Percentiles rank a stretch among this genome's conserved stretches.
Conservation (phyloP, 768 basidiomycete species). For the Rossbeevera mucosa region DNA sequence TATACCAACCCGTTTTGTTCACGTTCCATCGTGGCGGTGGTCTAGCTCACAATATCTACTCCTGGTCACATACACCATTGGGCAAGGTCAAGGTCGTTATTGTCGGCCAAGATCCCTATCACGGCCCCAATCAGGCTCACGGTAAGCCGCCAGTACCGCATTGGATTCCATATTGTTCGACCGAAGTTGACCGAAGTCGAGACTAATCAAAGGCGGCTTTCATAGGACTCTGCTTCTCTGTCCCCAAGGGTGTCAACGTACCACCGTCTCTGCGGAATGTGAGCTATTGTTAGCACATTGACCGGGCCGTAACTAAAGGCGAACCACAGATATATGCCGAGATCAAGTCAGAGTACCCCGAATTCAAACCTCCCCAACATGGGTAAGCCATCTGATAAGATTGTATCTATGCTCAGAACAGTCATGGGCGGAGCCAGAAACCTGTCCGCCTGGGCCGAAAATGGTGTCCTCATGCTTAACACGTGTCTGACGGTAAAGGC, state of each 20-base stretch:
- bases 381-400: conserved; percentile 52
- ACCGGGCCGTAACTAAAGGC: conserved; percentile 9
- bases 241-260: conserved; percentile 65
- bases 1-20: conserved; percentile 1
- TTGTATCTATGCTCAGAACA: conserved; percentile 5
- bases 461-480: conserved; percentile 88
- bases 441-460: conserved; percentile 72
- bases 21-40: conserved; percentile 11
- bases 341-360: conserved; percentile 76
- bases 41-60: conserved; percentile 78
- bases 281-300: conserved; percentile 22
- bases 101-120: conserved; percentile 88
- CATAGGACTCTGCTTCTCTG: conserved; percentile 83
- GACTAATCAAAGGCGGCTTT: conserved; percentile 4
- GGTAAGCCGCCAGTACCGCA: conserved; percentile 42
- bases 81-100: conserved; percentile 85
- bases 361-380: conserved; percentile 73
- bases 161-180: neutral
- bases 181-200: conserved; percentile 5
- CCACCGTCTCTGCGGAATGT: conserved; percentile 87
- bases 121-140: conserved; percentile 76
- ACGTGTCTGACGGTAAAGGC: conserved; percentile 88
- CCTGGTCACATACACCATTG: conserved; percentile 87
- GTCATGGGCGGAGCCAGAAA: conserved; percentile 46
- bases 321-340: conserved; percentile 75